Percentiles rank a stretch among this genome's conserved stretches.
phyloP scores from a whole-genome alignment of 2,329 filamentous ascomycete genomes.

The Aspergillus piperis region DNA sequence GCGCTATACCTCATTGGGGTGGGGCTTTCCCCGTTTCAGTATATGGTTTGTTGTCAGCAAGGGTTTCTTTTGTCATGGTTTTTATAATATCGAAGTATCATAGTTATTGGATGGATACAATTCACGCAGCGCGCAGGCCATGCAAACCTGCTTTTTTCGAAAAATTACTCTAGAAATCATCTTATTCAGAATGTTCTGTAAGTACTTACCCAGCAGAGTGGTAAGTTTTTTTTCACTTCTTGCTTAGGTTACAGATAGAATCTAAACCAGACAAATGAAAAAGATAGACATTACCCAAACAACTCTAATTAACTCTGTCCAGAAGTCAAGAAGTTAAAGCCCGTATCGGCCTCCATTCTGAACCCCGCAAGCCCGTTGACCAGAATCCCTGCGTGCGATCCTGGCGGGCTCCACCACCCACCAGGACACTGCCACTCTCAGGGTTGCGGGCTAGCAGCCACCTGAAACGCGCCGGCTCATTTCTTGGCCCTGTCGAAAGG shows the following conservation, averaged over 20 bases:
- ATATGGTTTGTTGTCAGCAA: constrained; percentile 11
- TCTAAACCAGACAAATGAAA: neutral
- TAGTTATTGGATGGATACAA: neutral
- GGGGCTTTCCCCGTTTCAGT: constrained; percentile 18
- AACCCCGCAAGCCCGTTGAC: constrained; percentile 32
- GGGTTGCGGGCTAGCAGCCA: constrained; percentile 32
- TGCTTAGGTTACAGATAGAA: neutral
- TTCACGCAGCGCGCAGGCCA: neutral
- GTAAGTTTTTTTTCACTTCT: neutral
- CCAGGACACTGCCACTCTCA: constrained; percentile 32
- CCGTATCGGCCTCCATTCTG: constrained; percentile 5
- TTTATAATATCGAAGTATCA: neutral
- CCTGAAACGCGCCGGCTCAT: constrained; percentile 32
- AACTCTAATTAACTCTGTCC: neutral
- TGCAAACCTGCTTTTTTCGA: too few relatives aligned
- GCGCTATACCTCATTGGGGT: constrained; percentile 11
- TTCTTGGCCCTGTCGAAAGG: constrained; percentile 2
- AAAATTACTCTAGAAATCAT: too few relatives aligned
- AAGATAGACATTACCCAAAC: constrained; percentile 2
- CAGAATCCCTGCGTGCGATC: constrained; percentile 36
- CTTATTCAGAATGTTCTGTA: too few relatives aligned
- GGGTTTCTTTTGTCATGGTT: constrained; percentile 6
- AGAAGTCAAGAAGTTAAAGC: constrained; percentile 5
- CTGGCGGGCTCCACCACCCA: constrained; percentile 26
- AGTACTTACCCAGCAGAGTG: too few relatives aligned